phyloP scores from a whole-genome alignment of 257 asterid genomes.

The Solanum ahanhuiri region DNA sequence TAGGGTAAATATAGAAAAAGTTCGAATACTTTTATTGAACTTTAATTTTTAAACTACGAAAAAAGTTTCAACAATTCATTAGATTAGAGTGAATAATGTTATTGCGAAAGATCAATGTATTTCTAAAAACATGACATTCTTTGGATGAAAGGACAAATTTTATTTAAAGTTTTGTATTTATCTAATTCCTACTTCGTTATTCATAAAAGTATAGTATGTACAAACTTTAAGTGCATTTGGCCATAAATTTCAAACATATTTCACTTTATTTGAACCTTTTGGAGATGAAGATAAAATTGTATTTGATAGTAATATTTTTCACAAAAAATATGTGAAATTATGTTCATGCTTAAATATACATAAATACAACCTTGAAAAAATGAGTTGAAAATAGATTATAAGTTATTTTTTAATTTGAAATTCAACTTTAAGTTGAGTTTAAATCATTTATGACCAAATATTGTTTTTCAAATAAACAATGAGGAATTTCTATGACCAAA shows the following conservation, averaged over 20 bases:
- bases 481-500: neutral
- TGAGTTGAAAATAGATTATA: neutral
- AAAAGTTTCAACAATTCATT: too few species aligned
- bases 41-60: too few species aligned
- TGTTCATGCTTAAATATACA: neutral
- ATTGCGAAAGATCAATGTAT: neutral
- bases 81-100: too few species aligned
- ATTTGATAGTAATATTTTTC: too few species aligned
- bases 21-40: too few species aligned
- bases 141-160: neutral
- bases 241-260: too few species aligned
- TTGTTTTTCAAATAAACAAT: neutral
- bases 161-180: neutral
- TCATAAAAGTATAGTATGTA: neutral
- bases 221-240: neutral
- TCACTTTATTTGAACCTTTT: neutral
- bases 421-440: too few species aligned
- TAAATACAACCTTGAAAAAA: too few species aligned
- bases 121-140: neutral
- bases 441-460: too few species aligned
- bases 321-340: too few species aligned
- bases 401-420: too few species aligned
- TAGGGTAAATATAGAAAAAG: too few species aligned
- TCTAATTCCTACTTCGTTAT: neutral
- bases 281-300: neutral